Evolutionary conservation across 148 eudicot genomes (phyloP).

Genomic region (Rhododendron henanense): DNA sequence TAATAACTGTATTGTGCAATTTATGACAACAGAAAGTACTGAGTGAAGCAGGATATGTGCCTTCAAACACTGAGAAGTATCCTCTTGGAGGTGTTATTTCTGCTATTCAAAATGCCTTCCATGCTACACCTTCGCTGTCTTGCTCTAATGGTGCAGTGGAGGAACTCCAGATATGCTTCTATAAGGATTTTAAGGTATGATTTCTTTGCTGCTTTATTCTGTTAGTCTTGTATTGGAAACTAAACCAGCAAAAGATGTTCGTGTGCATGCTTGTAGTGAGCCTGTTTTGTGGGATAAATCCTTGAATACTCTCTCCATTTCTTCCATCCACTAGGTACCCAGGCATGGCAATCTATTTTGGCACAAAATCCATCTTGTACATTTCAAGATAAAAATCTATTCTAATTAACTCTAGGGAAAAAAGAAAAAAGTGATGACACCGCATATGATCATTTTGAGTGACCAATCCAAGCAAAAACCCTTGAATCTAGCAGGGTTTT

Average conservation of each 20-base stretch:
- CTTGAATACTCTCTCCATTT: neutral
- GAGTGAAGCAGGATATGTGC: slow-evolving; percentile 73
- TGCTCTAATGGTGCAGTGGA: slow-evolving; percentile 70
- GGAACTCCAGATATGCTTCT: slow-evolving; percentile 78
- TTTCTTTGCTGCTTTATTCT: slow-evolving; percentile 7
- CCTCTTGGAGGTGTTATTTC: slow-evolving; percentile 80
- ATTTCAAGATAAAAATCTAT: neutral
- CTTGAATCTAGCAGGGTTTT: neutral
- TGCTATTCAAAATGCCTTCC: slow-evolving; percentile 89
- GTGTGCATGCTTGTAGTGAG: no score
- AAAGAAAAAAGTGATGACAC: neutral
- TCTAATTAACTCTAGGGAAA: neutral
- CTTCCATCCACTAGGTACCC: neutral
- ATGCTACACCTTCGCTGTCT: slow-evolving; percentile 53
- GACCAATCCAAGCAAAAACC: neutral
- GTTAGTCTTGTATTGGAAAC: neutral
- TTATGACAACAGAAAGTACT: slow-evolving; percentile 57
- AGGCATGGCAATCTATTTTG: neutral
- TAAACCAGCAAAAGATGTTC: neutral
- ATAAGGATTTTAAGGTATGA: slow-evolving; percentile 82
- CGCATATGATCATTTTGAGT: neutral
- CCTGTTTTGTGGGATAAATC: neutral
- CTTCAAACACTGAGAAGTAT: slow-evolving; percentile 88
- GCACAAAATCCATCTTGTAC: neutral
- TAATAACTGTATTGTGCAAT: neutral